Evolutionary conservation across 352 stramenopile genomes (phyloP), one percentile per base, ranked within the genome.

Genomic region (Globisporangium echinulatum): DNA sequence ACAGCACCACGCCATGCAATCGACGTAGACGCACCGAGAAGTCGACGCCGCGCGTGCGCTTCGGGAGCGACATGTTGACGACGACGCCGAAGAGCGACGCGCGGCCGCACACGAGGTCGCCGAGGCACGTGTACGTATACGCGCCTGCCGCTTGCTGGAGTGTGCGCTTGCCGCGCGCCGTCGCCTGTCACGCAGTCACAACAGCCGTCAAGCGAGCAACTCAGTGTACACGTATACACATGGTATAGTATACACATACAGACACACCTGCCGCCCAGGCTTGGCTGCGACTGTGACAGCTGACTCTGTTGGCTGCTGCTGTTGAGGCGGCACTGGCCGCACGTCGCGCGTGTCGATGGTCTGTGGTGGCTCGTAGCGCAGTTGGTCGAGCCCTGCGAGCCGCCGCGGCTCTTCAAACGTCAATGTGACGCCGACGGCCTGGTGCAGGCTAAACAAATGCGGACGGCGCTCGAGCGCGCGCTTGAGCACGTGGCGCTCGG

Each of bases 31-130:
- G 58, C 52, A 92, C 83, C 52, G 80, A 87, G 15, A 67, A 87
- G 59, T 92, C 81, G n/a, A 60, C 59, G 7, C 81, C 81, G 5
- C 70, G 60, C 0, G 80, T 84, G 39, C 67, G 71, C 68, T 90
- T 90, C 5, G 81, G 83, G 17, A 92, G 67, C 37, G 72, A 84
- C 60, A 87, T 66, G 58, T 92, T 92, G 36, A 90, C 74, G 15
- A 90, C 70, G 4, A 90, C 77, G 6, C 83, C 83, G 54, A 89
- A 92, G 17, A 90, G 49, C 44, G 75, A 73, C 9, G 83, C 79
- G 10, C 78, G 68, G 6, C 83, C 83, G 5, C 71, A 68, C 9
- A 85, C 71, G 47, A 92, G 64, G 25, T 88, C 79, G 5, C 66
- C 67, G 33, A 92, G 52, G 3, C 64, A 56, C 0, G 77, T 81